These are phyloP conservation scores for Cucurbita moschata DNA, from an alignment of 306 rosid genomes.

Conservation along the genomic window DNA sequence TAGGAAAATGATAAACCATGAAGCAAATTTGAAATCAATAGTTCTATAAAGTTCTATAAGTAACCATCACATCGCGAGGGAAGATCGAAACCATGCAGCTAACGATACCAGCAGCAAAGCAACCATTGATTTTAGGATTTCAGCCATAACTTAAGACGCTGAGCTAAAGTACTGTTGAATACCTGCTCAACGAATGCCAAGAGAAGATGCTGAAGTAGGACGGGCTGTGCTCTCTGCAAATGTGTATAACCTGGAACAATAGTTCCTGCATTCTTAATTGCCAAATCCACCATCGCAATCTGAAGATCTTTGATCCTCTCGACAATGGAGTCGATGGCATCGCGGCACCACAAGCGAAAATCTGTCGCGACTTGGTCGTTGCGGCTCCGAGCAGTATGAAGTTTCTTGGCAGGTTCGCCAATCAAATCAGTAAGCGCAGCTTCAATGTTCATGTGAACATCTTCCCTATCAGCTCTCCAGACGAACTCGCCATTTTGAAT, in stretches of 20 bases:
- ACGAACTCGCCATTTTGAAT: constrained; percentile 61
- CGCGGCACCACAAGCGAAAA: constrained; percentile 79
- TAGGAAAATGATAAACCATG: background rate
- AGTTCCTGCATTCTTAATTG: constrained; percentile 43
- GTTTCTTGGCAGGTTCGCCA: constrained; percentile 94
- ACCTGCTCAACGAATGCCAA: constrained; percentile 94
- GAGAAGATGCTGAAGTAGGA: constrained; percentile 70
- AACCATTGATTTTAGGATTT: background rate
- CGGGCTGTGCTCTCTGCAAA: constrained; percentile 85
- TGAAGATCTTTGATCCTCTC: constrained; percentile 44
- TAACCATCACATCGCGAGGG: background rate
- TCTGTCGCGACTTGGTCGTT: constrained; percentile 78
- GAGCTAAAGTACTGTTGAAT: background rate
- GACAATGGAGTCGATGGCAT: constrained; percentile 55
- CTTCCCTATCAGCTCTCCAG: constrained; percentile 91
- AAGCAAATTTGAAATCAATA: background rate
- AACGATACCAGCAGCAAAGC: background rate
- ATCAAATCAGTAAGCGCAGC: constrained; percentile 82
- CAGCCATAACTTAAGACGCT: background rate
- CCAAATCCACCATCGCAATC: constrained; percentile 50
- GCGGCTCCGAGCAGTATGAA: constrained; percentile 84
- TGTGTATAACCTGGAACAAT: constrained; percentile 95
- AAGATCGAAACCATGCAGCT: background rate
- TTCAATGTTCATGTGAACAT: constrained; percentile 95
- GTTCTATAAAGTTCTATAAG: background rate